phyloP scores from a whole-genome alignment of 2,329 filamentous ascomycete species.

The Botryotinia globosa region DNA sequence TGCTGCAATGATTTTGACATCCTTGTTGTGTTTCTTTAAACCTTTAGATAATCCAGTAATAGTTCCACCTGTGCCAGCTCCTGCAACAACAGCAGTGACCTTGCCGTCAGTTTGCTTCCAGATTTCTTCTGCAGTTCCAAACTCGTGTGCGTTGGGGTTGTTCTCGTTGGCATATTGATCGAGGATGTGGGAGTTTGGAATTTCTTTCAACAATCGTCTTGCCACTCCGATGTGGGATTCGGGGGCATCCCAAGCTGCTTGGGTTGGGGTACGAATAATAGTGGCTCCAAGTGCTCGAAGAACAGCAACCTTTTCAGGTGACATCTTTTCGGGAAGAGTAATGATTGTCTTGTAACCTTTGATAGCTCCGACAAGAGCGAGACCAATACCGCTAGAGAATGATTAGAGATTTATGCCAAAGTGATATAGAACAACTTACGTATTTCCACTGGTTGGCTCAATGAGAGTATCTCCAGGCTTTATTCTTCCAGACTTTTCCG shows the following conservation, averaged over 20 bases:
- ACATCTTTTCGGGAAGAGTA: conserved; percentile 99
- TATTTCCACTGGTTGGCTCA: conserved; percentile 97
- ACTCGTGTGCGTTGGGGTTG: conserved; percentile 91
- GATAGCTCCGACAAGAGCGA: conserved; percentile 89
- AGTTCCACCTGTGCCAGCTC: conserved; percentile 92
- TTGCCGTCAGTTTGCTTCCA: conserved; percentile 86
- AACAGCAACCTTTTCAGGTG: conserved; percentile 93
- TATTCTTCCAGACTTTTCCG: conserved; percentile 86
- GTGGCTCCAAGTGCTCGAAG: conserved; percentile 91
- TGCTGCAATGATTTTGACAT: conserved; percentile 86
- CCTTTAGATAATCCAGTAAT: conserved; percentile 87
- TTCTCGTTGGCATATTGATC: conserved; percentile 93
- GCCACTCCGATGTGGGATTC: conserved; percentile 98
- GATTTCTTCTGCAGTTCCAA: conserved; percentile 92
- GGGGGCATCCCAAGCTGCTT: conserved; percentile 89
- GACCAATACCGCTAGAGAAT: conserved; percentile 70
- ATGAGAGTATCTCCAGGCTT: conserved; percentile 97
- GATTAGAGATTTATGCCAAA: background rate
- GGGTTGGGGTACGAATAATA: conserved; percentile 95
- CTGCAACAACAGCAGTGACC: conserved; percentile 80
- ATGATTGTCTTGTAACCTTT: conserved; percentile 99
- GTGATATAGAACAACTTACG: conserved; percentile 44
- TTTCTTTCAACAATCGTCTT: conserved; percentile 83
- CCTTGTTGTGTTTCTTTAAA: conserved; percentile 78
- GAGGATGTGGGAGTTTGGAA: conserved; percentile 94